phyloP scores from a whole-genome alignment of 495 filamentous ascomycete genomes.

The Penicillium nucicola region DNA sequence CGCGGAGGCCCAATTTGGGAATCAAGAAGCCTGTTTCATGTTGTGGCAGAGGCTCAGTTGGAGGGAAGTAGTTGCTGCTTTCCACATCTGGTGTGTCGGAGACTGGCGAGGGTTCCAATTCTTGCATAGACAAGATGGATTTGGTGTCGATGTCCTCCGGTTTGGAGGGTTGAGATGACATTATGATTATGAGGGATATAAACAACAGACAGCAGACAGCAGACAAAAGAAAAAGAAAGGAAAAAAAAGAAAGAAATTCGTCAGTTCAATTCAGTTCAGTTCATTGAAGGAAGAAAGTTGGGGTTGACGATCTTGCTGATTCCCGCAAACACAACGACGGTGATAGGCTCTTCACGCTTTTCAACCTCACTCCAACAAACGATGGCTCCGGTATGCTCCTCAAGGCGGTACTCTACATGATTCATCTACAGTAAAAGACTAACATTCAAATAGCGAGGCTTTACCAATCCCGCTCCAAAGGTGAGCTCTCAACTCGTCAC shows the following conservation, averaged over 20 bases:
- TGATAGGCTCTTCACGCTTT: conserved; percentile 11
- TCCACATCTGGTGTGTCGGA: conserved; percentile 57
- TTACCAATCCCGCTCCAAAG: conserved; percentile 52
- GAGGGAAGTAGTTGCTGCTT: conserved; percentile 55
- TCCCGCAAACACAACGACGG: conserved; percentile 5
- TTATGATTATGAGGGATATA: background rate
- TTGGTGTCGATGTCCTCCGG: conserved; percentile 34
- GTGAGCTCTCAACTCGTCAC: conserved; percentile 13
- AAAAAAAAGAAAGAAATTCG: conserved; percentile 9
- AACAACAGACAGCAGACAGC: background rate
- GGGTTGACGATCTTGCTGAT: conserved; percentile 13
- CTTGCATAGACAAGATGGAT: conserved; percentile 63
- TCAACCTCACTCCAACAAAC: conserved; percentile 2
- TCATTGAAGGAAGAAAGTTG: conserved; percentile 12
- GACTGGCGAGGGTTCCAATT: conserved; percentile 80
- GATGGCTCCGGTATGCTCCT: conserved; percentile 19
- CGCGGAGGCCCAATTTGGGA: conserved; percentile 53
- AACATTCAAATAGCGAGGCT: conserved; percentile 31
- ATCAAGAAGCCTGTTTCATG: conserved; percentile 19
- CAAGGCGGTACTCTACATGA: background rate
- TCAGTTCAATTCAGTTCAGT: conserved; percentile 9
- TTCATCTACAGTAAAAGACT: too few relatives aligned
- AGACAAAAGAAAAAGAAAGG: background rate
- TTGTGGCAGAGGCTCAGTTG: conserved; percentile 13
- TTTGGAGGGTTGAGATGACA: conserved; percentile 10